Conservation (phyloP, 2,329 filamentous ascomycete species). For the Colletotrichum sidae region DNA sequence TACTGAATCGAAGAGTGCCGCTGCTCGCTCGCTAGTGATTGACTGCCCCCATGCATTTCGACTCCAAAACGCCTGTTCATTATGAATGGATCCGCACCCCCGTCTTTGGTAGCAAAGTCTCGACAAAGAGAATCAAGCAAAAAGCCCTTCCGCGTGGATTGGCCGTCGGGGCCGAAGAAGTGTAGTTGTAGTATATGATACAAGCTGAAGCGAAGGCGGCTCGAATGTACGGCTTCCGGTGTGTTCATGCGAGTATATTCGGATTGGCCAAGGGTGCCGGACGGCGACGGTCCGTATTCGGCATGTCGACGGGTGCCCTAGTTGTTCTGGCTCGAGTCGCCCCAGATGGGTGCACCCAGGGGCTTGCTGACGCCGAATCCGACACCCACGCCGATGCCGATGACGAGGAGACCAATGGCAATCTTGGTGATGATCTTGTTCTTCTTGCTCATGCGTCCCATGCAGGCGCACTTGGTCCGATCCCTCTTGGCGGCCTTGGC, state of each 20-base stretch:
- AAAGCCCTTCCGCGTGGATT: slow-evolving; percentile 8
- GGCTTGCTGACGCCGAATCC: slow-evolving; percentile 72
- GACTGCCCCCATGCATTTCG: slow-evolving; percentile 23
- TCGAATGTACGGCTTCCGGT: slow-evolving; percentile 20
- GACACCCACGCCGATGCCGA: slow-evolving; percentile 66
- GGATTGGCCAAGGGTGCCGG: neutral
- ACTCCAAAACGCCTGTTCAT: slow-evolving; percentile 37
- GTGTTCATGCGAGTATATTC: slow-evolving; percentile 18
- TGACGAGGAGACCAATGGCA: slow-evolving; percentile 61
- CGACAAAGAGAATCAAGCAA: slow-evolving; percentile 20
- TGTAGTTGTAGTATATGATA: slow-evolving; percentile 30
- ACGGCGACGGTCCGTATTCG: neutral
- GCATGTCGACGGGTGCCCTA: neutral
- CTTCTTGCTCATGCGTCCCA: slow-evolving; percentile 65
- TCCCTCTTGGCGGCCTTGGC: slow-evolving; percentile 67
- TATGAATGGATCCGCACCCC: slow-evolving; percentile 30
- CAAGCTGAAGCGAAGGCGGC: slow-evolving; percentile 30
- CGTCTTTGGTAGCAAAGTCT: slow-evolving; percentile 13
- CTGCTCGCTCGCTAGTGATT: slow-evolving; percentile 36
- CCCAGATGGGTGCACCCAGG: slow-evolving; percentile 69
- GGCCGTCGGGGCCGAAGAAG: slow-evolving; percentile 18
- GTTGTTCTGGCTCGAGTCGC: slow-evolving; percentile 35
- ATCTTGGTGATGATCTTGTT: slow-evolving; percentile 67
- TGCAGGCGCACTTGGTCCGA: slow-evolving; percentile 61
- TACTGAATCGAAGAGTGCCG: slow-evolving; percentile 33